Evolutionary conservation across 2,329 filamentous ascomycete species (phyloP).

Genomic region (Phaeosphaeriaceae sp.): DNA sequence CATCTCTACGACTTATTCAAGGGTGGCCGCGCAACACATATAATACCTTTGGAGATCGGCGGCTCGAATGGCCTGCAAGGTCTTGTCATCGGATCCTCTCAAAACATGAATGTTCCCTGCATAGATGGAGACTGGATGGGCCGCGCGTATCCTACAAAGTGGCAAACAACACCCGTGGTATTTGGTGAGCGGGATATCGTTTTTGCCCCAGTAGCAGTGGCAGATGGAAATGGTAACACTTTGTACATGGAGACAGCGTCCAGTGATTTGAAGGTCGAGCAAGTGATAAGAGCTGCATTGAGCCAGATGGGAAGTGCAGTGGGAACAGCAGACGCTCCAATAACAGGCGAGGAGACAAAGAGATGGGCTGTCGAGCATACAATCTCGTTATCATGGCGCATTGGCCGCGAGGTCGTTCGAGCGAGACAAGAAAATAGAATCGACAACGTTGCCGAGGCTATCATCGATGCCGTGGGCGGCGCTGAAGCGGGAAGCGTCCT

Average conservation of each 20-base stretch:
- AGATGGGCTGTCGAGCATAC: slow-evolving; percentile 50
- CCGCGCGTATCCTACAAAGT: slow-evolving; percentile 55
- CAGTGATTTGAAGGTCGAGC: slow-evolving; percentile 48
- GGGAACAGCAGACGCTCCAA: slow-evolving; percentile 46
- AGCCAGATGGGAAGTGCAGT: slow-evolving; percentile 46
- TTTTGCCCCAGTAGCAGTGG: slow-evolving; percentile 48
- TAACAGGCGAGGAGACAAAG: slow-evolving; percentile 46
- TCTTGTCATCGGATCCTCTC: slow-evolving; percentile 46
- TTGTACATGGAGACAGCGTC: slow-evolving; percentile 47
- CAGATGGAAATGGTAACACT: slow-evolving; percentile 53
- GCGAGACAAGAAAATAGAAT: slow-evolving; percentile 46
- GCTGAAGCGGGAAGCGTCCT: slow-evolving; percentile 46
- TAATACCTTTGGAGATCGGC: slow-evolving; percentile 55
- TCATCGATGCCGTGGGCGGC: slow-evolving; percentile 52
- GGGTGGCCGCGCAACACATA: slow-evolving; percentile 41
- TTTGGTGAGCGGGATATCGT: slow-evolving; percentile 49
- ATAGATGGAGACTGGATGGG: slow-evolving; percentile 59
- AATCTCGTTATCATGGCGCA: slow-evolving; percentile 47
- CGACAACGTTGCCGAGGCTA: slow-evolving; percentile 46
- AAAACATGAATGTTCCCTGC: slow-evolving; percentile 51
- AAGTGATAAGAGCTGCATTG: slow-evolving; percentile 46
- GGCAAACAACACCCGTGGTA: slow-evolving; percentile 53
- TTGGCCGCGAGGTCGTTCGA: slow-evolving; percentile 45
- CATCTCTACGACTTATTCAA: slow-evolving; percentile 43
- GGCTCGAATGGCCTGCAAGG: slow-evolving; percentile 54